Base-by-base conservation (phyloP, 306 rosid species). In the Dicorynia guianensis region DNA sequence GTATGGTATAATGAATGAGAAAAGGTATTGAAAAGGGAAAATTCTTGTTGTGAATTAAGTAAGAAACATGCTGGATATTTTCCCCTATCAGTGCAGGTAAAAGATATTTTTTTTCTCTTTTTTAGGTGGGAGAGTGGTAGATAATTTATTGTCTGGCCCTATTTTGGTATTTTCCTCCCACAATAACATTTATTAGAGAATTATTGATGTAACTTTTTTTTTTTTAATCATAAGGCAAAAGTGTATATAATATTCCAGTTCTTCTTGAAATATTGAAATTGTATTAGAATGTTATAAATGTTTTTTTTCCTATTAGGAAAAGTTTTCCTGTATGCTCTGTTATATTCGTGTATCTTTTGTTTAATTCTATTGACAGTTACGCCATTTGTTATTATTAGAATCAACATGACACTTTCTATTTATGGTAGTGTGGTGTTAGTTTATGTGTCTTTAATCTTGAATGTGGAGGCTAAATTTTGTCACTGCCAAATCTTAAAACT, bases 61-160 rank as follows among this genome's bases (percentile, higher is more conserved):
- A 40, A 49, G 81, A 64, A 48, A 69, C 56, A 56, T 58, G 10
- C 40, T 43, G 39, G 60, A 49, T 30, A 9, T 64, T 73, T 63
- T 67, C 72, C 72, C 54, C n/a, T 75, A 55, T 35, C 50, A 17
- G 30, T 25, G 30, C 1, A 25, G 30, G 30, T 25, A 25, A 25
- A 25, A 25, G 30, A 25, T 25, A n/a, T n/a, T n/a, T n/a, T n/a
- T 25, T 25, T 25, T 25, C 30, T 25, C 2, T 25, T 25, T 25
- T 25, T 1, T 25, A 2, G 30, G 30, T 25, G 30, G 30, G 30
- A 25, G 30, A 25, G 30, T 25, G 30, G 30, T 25, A 25, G 30
- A 25, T 25, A 25, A 25, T 25, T 25, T 25, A 25, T 25, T 25
- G 30, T 25, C 30, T 25, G 30, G 30, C 30, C 30, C 30, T 25